phyloP scores from a whole-genome alignment of 768 basidiomycete genomes.

The Russula lepida region DNA sequence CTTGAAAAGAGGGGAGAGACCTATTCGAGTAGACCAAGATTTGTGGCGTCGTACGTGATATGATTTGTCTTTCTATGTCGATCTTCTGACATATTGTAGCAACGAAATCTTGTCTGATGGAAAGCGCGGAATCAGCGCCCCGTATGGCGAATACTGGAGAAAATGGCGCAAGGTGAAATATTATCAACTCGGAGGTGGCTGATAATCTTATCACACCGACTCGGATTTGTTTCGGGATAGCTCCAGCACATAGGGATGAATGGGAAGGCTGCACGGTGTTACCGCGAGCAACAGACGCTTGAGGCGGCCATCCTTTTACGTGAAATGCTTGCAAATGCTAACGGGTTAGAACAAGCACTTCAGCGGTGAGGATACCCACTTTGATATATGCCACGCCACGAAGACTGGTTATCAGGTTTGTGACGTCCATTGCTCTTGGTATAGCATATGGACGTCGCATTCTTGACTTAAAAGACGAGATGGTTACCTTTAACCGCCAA shows the following conservation, averaged over 20 bases:
- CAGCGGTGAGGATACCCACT: slow-evolving; percentile 2
- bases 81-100: not conserved
- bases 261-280: not conserved
- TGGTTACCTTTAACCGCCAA: not conserved
- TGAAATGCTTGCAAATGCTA: slow-evolving; percentile 1
- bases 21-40: slow-evolving; percentile 17
- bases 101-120: slow-evolving; percentile 16
- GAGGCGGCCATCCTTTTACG: slow-evolving; percentile 11
- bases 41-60: slow-evolving; percentile 5
- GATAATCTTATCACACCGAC: not conserved
- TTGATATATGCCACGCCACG: not conserved
- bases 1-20: slow-evolving; percentile 18
- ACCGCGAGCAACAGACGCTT: slow-evolving; percentile 13
- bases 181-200: not conserved
- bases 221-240: not conserved
- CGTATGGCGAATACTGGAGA: slow-evolving; percentile 3
- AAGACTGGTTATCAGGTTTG: not conserved
- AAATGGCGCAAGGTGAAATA: slow-evolving; percentile 15
- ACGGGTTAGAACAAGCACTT: not conserved
- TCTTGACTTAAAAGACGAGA: slow-evolving; percentile 1
- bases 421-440: slow-evolving; percentile 3
- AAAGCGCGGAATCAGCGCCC: slow-evolving; percentile 7
- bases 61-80: not conserved
- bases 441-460: slow-evolving; percentile 10
- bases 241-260: slow-evolving; percentile 14